Percentiles rank a stretch among this genome's conserved stretches.
Conservation (phyloP, 345 rosid genomes). For the Aquilaria sinensis region DNA sequence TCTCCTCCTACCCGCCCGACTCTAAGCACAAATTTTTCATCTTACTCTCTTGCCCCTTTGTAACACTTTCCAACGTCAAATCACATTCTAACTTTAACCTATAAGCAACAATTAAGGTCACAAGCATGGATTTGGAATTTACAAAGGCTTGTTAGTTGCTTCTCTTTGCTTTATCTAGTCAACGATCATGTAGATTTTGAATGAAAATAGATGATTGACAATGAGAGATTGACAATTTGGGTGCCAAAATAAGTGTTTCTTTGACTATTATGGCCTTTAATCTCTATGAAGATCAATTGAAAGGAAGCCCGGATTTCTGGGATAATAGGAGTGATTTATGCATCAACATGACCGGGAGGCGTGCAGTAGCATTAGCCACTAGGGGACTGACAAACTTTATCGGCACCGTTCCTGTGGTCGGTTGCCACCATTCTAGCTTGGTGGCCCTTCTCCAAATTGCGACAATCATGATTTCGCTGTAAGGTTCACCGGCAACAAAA, state of each 20-base stretch:
- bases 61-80: neutral
- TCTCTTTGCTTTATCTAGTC: constrained; percentile 4
- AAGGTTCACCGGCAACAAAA: too few relatives aligned
- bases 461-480: too few relatives aligned
- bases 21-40: too few relatives aligned
- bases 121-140: constrained; percentile 15
- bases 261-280: constrained; percentile 90
- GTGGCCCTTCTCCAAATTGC: too few relatives aligned
- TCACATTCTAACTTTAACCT: neutral
- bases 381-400: too few relatives aligned
- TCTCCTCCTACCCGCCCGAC: too few relatives aligned
- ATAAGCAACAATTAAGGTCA: neutral
- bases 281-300: constrained; percentile 73
- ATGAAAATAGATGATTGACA: neutral
- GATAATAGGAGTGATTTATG: constrained; percentile 84
- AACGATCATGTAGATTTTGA: constrained; percentile 16
- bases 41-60: neutral
- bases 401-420: too few relatives aligned
- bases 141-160: neutral
- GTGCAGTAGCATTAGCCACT: too few relatives aligned
- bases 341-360: constrained; percentile 21
- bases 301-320: constrained; percentile 86
- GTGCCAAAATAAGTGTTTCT: constrained; percentile 60
- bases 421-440: too few relatives aligned
- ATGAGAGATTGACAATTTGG: neutral